Evolutionary conservation across 2,329 filamentous ascomycete genomes (phyloP).

Genomic region (Epichloe glyceriae): DNA sequence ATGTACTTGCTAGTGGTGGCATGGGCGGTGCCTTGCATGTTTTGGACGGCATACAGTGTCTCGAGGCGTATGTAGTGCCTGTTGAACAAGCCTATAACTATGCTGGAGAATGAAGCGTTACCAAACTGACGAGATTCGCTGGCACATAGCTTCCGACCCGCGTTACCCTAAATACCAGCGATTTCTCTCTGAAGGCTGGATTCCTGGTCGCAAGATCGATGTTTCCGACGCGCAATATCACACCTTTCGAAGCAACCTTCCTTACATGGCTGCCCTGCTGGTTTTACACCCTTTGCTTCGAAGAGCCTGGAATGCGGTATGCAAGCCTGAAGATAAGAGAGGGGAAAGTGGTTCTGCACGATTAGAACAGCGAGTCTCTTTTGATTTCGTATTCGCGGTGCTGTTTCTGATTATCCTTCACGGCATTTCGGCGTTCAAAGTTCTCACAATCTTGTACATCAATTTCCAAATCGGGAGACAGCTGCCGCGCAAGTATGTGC

Average conservation of each 20-base stretch:
- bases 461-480: constrained; percentile 71
- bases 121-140: background rate
- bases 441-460: constrained; percentile 63
- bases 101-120: no score
- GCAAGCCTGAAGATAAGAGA: constrained; percentile 20
- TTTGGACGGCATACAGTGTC: constrained; percentile 76
- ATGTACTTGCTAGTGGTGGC: constrained; percentile 62
- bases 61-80: constrained; percentile 52
- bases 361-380: constrained; percentile 58
- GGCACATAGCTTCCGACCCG: constrained; percentile 57
- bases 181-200: constrained; percentile 72
- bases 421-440: constrained; percentile 73
- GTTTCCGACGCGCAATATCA: constrained; percentile 81
- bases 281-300: constrained; percentile 69
- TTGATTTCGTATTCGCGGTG: constrained; percentile 71
- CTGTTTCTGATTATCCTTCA: constrained; percentile 70
- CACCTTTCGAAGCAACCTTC: constrained; percentile 75
- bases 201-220: constrained; percentile 84
- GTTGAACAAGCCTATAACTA: no score
- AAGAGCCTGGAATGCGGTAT: constrained; percentile 51
- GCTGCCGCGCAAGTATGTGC: constrained; percentile 58
- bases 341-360: constrained; percentile 39
- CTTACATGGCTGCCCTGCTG: constrained; percentile 62
- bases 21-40: constrained; percentile 67
- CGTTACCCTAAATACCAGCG: constrained; percentile 63